Percentiles rank a stretch among this genome's conserved stretches.
Evolutionary conservation across 129 eudicot species (phyloP).

Genomic region (Centrapalus pauciflorus): DNA sequence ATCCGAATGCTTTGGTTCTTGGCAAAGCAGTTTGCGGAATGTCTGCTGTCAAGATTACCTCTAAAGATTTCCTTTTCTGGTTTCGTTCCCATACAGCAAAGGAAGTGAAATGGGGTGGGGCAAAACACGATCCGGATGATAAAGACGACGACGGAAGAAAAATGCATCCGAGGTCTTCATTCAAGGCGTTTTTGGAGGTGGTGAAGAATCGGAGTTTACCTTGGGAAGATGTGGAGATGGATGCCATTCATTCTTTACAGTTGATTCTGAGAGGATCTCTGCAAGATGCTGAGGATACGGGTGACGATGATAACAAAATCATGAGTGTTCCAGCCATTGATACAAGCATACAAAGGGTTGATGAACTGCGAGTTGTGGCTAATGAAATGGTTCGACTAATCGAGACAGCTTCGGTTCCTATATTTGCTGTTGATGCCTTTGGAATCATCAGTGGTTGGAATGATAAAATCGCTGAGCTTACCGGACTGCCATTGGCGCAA

Average conservation of each 20-base stretch:
- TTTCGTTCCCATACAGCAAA: conserved; percentile 84
- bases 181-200: conserved; percentile 75
- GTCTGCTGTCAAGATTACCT: conserved; percentile 73
- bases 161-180: conserved; percentile 89
- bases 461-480: conserved; percentile 58
- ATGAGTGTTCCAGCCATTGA: conserved; percentile 56
- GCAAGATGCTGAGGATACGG: conserved; percentile 38
- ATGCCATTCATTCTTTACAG: conserved; percentile 81
- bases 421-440: conserved; percentile 67
- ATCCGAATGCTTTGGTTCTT: conserved; percentile 54
- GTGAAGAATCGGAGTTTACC: conserved; percentile 71
- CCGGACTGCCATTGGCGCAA: conserved; percentile 52
- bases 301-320: conserved; percentile 53
- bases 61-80: conserved; percentile 72
- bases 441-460: conserved; percentile 85
- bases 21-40: conserved; percentile 82
- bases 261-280: conserved; percentile 65
- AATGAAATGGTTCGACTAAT: conserved; percentile 83
- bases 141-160: conserved; percentile 70
- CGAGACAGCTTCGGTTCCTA: conserved; percentile 84
- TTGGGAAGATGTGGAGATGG: conserved; percentile 97
- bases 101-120: conserved; percentile 92
- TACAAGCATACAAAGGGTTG: conserved; percentile 45
- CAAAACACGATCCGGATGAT: conserved; percentile 74
- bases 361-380: conserved; percentile 60